A percentile compares a stretch with the other conserved stretches of the same genome.
Evolutionary conservation across 768 basidiomycete species (phyloP).

Genomic region (Mycena belliarum): DNA sequence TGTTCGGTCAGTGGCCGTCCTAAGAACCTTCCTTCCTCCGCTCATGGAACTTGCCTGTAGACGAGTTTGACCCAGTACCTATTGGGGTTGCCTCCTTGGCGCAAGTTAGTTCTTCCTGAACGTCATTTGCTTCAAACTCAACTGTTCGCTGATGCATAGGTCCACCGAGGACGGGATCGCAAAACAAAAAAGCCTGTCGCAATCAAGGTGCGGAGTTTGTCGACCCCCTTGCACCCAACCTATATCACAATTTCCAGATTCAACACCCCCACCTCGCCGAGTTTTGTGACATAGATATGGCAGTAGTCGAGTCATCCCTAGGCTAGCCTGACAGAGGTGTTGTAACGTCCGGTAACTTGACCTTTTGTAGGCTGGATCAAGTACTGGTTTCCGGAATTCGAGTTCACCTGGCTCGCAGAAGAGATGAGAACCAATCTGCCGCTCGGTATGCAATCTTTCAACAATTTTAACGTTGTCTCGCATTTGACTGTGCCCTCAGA

Average conservation of each 20-base stretch:
- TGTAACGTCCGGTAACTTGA: constrained; percentile 1
- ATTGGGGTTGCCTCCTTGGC: constrained; percentile 96
- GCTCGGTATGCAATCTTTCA: constrained; percentile 4
- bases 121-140: not conserved
- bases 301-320: constrained; percentile 75
- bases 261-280: constrained; percentile 95
- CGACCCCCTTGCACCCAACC: constrained; percentile 3
- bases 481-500: too few relatives aligned
- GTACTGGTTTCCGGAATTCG: constrained; percentile 92
- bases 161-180: constrained; percentile 79
- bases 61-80: constrained; percentile 81
- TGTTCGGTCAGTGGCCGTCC: constrained; percentile 49
- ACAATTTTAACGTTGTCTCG: too few relatives aligned
- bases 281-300: constrained; percentile 89
- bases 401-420: constrained; percentile 91
- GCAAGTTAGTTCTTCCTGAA: constrained; percentile 40
- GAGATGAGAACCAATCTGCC: constrained; percentile 85
- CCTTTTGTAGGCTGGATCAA: constrained; percentile 72
- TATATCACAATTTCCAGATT: constrained; percentile 40
- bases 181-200: constrained; percentile 77
- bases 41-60: not conserved
- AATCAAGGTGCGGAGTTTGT: constrained; percentile 61
- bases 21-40: not conserved
- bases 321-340: constrained; percentile 40
- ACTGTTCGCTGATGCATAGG: constrained; percentile 30